Evolutionary conservation across 257 asterid genomes (phyloP).

Genomic region (Schizonepeta tenuifolia): DNA sequence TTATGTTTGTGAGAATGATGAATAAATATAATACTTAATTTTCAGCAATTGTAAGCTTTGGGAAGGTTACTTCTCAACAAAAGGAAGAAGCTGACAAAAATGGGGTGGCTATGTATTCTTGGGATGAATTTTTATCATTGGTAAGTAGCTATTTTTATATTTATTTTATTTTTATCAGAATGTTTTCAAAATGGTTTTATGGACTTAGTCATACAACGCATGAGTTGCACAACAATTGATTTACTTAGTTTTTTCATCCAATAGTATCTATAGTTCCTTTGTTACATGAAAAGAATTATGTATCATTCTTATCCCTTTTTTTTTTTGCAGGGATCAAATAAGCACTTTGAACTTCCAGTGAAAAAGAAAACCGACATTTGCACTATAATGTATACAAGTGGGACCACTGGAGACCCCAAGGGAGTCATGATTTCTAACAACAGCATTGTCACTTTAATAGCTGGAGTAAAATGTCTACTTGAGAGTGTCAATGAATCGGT

Average conservation of each 20-base stretch:
- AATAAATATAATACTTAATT: conserved; percentile 26
- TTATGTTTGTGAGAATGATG: conserved; percentile 28
- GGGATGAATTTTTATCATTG: conserved; percentile 78
- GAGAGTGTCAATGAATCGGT: conserved; percentile 76
- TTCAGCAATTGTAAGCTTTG: conserved; percentile 91
- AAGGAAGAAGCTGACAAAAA: conserved; percentile 67
- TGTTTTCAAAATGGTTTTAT: neutral
- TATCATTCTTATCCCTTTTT: conserved; percentile 26
- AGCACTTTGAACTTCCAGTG: conserved; percentile 77
- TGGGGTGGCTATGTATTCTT: conserved; percentile 67
- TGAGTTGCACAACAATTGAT: neutral
- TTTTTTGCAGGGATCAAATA: conserved; percentile 70
- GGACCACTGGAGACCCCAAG: conserved; percentile 98
- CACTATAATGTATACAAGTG: conserved; percentile 98
- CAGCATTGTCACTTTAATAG: conserved; percentile 76
- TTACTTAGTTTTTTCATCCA: conserved; percentile 20
- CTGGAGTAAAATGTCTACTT: conserved; percentile 71
- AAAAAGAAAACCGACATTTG: conserved; percentile 83
- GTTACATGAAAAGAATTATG: conserved; percentile 22
- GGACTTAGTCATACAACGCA: neutral
- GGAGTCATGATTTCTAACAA: conserved; percentile 94
- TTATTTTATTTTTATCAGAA: neutral
- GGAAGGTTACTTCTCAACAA: conserved; percentile 66
- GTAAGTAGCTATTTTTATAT: conserved; percentile 55
- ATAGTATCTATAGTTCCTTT: conserved; percentile 29